These are phyloP conservation scores for Hymenoscyphus albidus DNA, from an alignment of 2,329 filamentous ascomycete genomes.

Conservation along the genomic window DNA sequence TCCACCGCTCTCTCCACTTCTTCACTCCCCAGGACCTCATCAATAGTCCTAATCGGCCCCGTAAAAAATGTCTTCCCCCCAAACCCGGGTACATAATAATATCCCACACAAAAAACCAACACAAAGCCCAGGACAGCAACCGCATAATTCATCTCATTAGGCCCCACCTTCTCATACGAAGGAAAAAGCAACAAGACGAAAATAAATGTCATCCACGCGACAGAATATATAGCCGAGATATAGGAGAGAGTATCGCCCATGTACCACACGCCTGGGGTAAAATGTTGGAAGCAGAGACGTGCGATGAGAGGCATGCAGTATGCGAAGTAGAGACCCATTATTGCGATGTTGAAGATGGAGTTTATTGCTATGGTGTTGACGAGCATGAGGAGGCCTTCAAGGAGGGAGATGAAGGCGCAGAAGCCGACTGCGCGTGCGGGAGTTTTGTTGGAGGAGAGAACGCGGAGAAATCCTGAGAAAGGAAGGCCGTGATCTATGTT, in stretches of 20 bases:
- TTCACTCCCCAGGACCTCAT: constrained; percentile 22
- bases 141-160: constrained; percentile 35
- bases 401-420: constrained; percentile 28
- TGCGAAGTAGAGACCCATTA: constrained; percentile 36
- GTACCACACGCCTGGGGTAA: constrained; percentile 34
- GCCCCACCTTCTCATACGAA: constrained; percentile 23
- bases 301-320: constrained; percentile 35
- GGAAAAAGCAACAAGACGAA: constrained; percentile 34
- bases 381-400: constrained; percentile 35
- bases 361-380: constrained; percentile 35
- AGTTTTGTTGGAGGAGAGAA: constrained; percentile 30
- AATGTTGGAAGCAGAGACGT: constrained; percentile 30
- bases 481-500: constrained; percentile 33
- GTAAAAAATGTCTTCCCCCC: constrained; percentile 35
- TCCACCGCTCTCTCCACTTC: background rate
- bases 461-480: constrained; percentile 30
- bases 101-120: constrained; percentile 31
- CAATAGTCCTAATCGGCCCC: constrained; percentile 31
- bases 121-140: constrained; percentile 33
- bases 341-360: constrained; percentile 35
- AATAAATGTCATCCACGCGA: constrained; percentile 35
- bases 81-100: constrained; percentile 31
- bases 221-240: constrained; percentile 28
- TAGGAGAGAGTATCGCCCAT: constrained; percentile 31
- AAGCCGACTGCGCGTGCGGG: constrained; percentile 33